A percentile compares a stretch with the other conserved stretches of the same genome.
Conservation (phyloP, 2,329 filamentous ascomycete species). For the Teratosphaeriaceae sp. region DNA sequence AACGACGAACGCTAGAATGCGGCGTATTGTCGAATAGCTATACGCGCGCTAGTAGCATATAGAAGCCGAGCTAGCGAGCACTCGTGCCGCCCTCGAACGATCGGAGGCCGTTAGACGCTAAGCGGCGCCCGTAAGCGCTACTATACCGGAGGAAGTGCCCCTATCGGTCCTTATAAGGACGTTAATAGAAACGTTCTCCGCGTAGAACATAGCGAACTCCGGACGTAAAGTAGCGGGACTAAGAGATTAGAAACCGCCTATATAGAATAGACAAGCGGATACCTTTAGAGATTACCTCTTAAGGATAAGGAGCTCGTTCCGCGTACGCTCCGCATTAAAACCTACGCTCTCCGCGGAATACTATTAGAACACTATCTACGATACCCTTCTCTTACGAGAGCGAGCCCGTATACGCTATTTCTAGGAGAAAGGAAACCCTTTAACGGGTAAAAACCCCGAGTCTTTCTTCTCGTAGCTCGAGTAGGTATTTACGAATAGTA, state of each 20-base stretch:
- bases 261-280: neutral
- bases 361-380: slow-evolving; percentile 4
- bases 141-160: neutral
- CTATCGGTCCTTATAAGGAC: neutral
- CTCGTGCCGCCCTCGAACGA: neutral
- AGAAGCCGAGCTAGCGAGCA: slow-evolving; percentile 1
- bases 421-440: slow-evolving; percentile 3
- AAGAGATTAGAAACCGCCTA: slow-evolving; percentile 1
- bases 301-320: slow-evolving; percentile 1
- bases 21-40: slow-evolving; percentile 1
- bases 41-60: slow-evolving; percentile 3
- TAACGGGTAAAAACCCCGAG: slow-evolving; percentile 7
- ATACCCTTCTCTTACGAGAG: neutral
- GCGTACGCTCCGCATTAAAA: slow-evolving; percentile 2
- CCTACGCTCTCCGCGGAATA: slow-evolving; percentile 1
- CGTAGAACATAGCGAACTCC: neutral
- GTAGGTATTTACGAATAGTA: slow-evolving; percentile 10
- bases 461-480: slow-evolving; percentile 11
- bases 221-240: neutral
- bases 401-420: slow-evolving; percentile 1
- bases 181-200: neutral
- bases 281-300: slow-evolving; percentile 3
- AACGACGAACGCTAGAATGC: neutral
- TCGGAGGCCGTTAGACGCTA: neutral
- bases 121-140: neutral